Percentiles rank a stretch among this genome's conserved stretches.
Conservation (phyloP, 257 asterid species). For the Henckelia pumila region DNA sequence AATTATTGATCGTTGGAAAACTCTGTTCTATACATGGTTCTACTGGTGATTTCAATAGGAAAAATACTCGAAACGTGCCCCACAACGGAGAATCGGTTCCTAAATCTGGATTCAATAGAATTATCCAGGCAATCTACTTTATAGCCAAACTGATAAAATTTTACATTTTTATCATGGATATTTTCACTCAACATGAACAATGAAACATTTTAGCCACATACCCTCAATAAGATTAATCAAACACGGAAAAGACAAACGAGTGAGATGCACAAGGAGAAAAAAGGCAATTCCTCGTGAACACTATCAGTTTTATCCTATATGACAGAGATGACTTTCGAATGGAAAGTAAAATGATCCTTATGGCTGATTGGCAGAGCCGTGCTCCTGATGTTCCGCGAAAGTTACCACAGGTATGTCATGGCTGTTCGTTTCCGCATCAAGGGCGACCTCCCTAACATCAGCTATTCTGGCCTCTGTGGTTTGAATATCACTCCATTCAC, state of each 20-base stretch:
- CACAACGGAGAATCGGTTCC: neutral
- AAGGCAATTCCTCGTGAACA: constrained; percentile 17
- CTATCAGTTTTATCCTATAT: constrained; percentile 3
- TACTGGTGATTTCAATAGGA: neutral
- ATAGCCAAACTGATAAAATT: constrained; percentile 20
- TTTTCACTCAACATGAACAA: constrained; percentile 11
- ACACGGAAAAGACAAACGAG: constrained; percentile 14
- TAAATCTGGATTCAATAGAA: too few relatives aligned
- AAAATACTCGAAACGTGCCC: neutral
- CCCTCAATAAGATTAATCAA: constrained; percentile 18
- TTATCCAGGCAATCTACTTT: neutral
- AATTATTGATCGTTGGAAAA: neutral
- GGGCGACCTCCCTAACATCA: constrained; percentile 83
- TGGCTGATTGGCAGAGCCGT: constrained; percentile 62
- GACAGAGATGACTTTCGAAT: neutral
- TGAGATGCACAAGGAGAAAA: constrained; percentile 11
- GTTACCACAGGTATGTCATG: constrained; percentile 73
- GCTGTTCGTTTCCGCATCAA: constrained; percentile 57
- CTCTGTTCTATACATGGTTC: neutral
- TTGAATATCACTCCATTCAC: constrained; percentile 93
- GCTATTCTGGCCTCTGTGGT: constrained; percentile 79
- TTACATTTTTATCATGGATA: constrained; percentile 25
- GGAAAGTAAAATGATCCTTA: constrained; percentile 30
- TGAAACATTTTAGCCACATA: constrained; percentile 8
- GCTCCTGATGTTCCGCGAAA: constrained; percentile 58